phyloP scores from a whole-genome alignment of 805 yeast species.

The Candida montana region DNA sequence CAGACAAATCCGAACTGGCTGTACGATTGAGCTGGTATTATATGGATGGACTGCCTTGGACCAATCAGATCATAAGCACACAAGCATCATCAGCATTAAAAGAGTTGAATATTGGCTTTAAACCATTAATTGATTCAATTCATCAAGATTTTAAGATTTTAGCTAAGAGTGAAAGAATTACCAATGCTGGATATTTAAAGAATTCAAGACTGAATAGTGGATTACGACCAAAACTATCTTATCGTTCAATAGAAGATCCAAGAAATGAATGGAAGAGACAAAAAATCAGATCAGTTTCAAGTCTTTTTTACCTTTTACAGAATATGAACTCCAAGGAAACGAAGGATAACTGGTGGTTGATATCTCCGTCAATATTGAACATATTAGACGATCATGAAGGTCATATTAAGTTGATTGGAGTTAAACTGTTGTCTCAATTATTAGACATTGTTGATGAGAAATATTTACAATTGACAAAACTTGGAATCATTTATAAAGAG shows the following conservation, averaged over 20 bases:
- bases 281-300: conserved; percentile 16
- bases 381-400: conserved; percentile 26
- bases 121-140: conserved; percentile 2
- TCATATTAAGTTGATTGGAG: conserved; percentile 21
- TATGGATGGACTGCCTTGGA: conserved; percentile 18
- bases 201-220: conserved; percentile 2
- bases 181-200: conserved; percentile 20
- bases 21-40: conserved; percentile 4
- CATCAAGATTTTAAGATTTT: conserved; percentile 12
- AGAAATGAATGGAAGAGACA: conserved; percentile 15
- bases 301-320: conserved; percentile 7
- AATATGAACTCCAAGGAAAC: conserved; percentile 2
- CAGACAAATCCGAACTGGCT: background rate
- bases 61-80: conserved; percentile 5
- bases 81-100: conserved; percentile 3
- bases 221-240: conserved; percentile 15
- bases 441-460: conserved; percentile 14
- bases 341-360: conserved; percentile 22
- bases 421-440: conserved; percentile 12
- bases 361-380: conserved; percentile 23
- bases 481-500: conserved; percentile 15
- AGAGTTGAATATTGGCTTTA: background rate
- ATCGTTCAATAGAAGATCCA: conserved; percentile 6
- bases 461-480: conserved; percentile 17
- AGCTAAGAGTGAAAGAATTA: conserved; percentile 9